Percentiles rank a stretch among this genome's conserved stretches.
Evolutionary conservation across 129 eudicot species (phyloP).

Genomic region (Flaveria robusta): DNA sequence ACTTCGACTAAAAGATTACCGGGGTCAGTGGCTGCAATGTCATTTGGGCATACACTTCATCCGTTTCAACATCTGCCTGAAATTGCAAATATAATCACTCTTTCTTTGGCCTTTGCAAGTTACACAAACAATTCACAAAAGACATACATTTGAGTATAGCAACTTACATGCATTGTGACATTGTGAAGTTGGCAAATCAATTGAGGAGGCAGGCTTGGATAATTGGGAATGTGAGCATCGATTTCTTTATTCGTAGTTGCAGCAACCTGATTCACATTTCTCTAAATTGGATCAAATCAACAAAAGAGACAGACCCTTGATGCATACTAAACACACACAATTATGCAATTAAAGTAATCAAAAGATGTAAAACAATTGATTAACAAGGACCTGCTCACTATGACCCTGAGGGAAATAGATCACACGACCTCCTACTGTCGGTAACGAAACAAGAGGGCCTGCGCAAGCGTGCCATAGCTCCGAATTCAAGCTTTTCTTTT

Average conservation of each 20-base stretch:
- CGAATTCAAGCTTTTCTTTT: constrained; percentile 93
- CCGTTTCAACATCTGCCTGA: constrained; percentile 98
- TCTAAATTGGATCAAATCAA: constrained; percentile 23
- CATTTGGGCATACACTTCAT: constrained; percentile 99
- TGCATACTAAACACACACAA: background rate
- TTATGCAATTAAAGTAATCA: background rate
- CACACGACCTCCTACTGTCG: constrained; percentile 74
- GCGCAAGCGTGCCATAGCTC: constrained; percentile 99
- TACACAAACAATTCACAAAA: background rate
- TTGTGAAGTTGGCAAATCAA: constrained; percentile 51
- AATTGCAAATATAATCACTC: constrained; percentile 30
- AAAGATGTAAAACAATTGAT: background rate
- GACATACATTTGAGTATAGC: background rate
- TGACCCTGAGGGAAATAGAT: constrained; percentile 99
- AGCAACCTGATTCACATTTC: constrained; percentile 32
- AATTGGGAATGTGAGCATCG: constrained; percentile 39
- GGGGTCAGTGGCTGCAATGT: constrained; percentile 94
- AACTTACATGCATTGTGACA: constrained; percentile 48
- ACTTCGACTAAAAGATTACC: constrained; percentile 40
- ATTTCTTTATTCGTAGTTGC: constrained; percentile 44
- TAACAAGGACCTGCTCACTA: constrained; percentile 78
- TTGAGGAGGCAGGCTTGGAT: constrained; percentile 41
- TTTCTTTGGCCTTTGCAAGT: background rate
- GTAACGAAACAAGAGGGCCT: constrained; percentile 93
- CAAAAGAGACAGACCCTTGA: background rate